Percentiles rank a stretch among this genome's conserved stretches.
Conservation (phyloP, 768 basidiomycete species). For the Boletellus sp. region DNA sequence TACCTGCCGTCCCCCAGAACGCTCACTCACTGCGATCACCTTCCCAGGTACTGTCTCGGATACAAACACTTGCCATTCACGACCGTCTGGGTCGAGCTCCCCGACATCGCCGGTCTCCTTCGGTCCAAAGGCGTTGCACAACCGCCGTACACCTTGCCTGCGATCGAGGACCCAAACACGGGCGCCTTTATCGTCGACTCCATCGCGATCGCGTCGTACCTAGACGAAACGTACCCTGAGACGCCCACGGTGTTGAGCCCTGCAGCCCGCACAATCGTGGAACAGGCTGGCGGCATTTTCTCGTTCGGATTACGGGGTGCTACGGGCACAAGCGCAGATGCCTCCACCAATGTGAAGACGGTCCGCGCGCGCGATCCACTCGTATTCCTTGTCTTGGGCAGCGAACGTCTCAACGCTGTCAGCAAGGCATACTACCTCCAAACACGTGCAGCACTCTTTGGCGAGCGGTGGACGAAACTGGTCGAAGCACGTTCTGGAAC, state of each 20-base stretch:
- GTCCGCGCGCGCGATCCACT: not conserved
- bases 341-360: not conserved
- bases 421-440: slow-evolving; percentile 39
- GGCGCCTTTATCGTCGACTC: slow-evolving; percentile 40
- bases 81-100: slow-evolving; percentile 42
- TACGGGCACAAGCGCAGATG: not conserved
- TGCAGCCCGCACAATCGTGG: slow-evolving; percentile 33
- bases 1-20: no score
- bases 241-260: slow-evolving; percentile 37
- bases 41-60: slow-evolving; percentile 33
- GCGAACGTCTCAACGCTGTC: slow-evolving; percentile 24
- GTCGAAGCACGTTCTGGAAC: slow-evolving; percentile 18
- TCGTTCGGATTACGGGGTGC: slow-evolving; percentile 3
- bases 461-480: slow-evolving; percentile 36
- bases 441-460: slow-evolving; percentile 34
- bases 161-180: slow-evolving; percentile 46
- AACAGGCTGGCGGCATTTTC: slow-evolving; percentile 25
- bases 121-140: slow-evolving; percentile 25
- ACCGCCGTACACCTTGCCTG: slow-evolving; percentile 41
- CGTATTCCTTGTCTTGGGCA: slow-evolving; percentile 18
- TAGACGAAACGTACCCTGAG: slow-evolving; percentile 46
- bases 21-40: slow-evolving; percentile 18
- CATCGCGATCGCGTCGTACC: slow-evolving; percentile 42
- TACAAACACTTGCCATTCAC: slow-evolving; percentile 2
- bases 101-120: slow-evolving; percentile 39